A percentile compares a stretch with the other conserved stretches of the same genome.
Conservation (phyloP, 305 asterid species). For the Rubia tinctorum region DNA sequence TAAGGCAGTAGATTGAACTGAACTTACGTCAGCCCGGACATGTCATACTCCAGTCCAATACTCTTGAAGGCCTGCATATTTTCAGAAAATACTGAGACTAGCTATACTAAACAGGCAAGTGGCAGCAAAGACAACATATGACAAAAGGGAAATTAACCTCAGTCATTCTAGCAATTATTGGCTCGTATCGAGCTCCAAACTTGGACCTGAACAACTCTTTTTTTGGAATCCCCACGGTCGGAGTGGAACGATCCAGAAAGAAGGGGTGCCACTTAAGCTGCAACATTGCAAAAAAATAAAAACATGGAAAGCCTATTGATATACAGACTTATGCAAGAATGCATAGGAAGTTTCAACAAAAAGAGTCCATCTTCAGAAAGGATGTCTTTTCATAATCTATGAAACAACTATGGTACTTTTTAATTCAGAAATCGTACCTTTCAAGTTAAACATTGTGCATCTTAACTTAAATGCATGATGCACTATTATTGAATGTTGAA, state of each 20-base stretch:
- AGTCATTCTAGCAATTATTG: slow-evolving; percentile 57
- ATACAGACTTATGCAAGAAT: neutral
- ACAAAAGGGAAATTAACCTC: slow-evolving; percentile 46
- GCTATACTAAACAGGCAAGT: neutral
- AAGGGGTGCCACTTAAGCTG: slow-evolving; percentile 92
- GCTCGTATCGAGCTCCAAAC: slow-evolving; percentile 66
- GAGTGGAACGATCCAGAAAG: slow-evolving; percentile 68
- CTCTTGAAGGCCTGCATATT: slow-evolving; percentile 66
- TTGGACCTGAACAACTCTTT: slow-evolving; percentile 47
- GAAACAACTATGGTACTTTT: too few species aligned
- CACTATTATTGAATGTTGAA: too few species aligned
- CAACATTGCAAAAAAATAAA: slow-evolving; percentile 1
- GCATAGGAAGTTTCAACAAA: neutral
- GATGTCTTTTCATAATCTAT: too few species aligned
- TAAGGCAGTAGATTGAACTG: neutral
- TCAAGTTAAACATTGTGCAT: too few species aligned
- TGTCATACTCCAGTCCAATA: slow-evolving; percentile 68
- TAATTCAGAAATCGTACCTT: too few species aligned
- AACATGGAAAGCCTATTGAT: neutral
- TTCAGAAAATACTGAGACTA: neutral
- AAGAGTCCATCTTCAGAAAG: too few species aligned
- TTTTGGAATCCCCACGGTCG: slow-evolving; percentile 73
- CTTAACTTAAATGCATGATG: too few species aligned
- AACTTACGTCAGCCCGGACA: slow-evolving; percentile 79
- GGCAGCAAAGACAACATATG: neutral